Evolutionary conservation across 768 basidiomycete genomes (phyloP).

Genomic region (Glaciozyma martinii): DNA sequence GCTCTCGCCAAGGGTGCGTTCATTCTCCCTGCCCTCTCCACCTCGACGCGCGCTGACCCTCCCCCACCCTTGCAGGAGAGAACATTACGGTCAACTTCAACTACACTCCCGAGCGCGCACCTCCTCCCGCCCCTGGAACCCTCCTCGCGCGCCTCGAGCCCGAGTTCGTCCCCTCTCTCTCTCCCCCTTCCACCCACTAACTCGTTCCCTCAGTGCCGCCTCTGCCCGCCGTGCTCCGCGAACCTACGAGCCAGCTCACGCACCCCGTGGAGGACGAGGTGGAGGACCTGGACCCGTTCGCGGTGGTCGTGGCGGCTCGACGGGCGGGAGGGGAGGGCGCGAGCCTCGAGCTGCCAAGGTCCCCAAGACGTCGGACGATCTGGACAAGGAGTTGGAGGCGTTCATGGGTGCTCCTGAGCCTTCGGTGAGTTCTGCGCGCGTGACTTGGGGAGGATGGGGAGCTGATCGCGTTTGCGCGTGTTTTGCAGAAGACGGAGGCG

Average conservation of each 20-base stretch:
- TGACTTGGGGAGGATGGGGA: too few species aligned
- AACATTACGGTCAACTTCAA: constrained; percentile 32
- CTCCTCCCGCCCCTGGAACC: constrained; percentile 5
- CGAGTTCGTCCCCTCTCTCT: background rate
- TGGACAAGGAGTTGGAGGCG: constrained; percentile 34
- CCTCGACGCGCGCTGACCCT: background rate
- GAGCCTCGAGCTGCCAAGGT: constrained; percentile 7
- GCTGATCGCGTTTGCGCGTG: too few species aligned
- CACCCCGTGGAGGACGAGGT: background rate
- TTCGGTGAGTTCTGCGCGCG: background rate
- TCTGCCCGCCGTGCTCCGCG: background rate
- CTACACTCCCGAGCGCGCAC: background rate
- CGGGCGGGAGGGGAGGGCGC: background rate
- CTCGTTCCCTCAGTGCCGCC: background rate
- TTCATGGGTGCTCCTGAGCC: constrained; percentile 30
- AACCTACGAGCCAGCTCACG: background rate
- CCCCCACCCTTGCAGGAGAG: constrained; percentile 19
- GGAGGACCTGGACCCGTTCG: background rate
- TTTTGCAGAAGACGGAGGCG: too few species aligned
- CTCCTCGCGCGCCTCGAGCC: constrained; percentile 25
- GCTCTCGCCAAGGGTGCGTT: constrained; percentile 33
- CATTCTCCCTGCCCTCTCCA: background rate
- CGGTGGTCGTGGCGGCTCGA: constrained; percentile 1
- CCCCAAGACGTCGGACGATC: constrained; percentile 30
- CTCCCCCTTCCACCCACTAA: background rate